Base-by-base conservation (phyloP, 768 basidiomycete genomes). In the Tricholoma bakamatsutake region DNA sequence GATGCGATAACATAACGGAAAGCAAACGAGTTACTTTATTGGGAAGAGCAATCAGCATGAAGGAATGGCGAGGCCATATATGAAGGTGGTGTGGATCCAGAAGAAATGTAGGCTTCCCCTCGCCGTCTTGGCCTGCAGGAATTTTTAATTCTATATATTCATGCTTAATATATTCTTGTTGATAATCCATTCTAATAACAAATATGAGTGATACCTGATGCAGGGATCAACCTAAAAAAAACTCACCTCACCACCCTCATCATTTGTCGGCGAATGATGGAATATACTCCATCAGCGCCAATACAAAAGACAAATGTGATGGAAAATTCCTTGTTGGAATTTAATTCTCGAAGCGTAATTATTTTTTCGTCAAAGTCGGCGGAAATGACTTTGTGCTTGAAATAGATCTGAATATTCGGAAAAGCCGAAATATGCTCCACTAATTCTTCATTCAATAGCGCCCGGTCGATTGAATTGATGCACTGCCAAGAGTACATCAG, bases 21-120 rank as follows among this genome's bases (percentile, higher is more conserved):
- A 64, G 58, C 59, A 31, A 51, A 61, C 59, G 52, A 65, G 75
- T 73, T 74, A 96, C 96, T 80, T 90, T 87, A 78, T 99, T 99
- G 62, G 96, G 94, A 55, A 99, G 84, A 18, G 93, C 96, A 66
- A 99, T 98, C 65, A 99, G 83, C 96, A 99, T 99, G 80, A 98
- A 98, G 47, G 93, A 92, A 71, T 94, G 91, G 67, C 96, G 88
- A 61, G 96, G 97, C 96, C 96, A 99, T 65, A 99, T 98, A 75
- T 99, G 96, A 62, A 99, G 85, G 72, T 98, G 90, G 71, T 90
- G 88, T 64, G 91, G 90, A 79, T 95, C 93, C 71, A 99, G 86
- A 56, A 85, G 76, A 76, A 89, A 98, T 27, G 75, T 76, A 59
- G 85, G 74, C 58, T 79, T 77, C 68, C 82, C 90, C 69, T 76